Base-by-base conservation (phyloP, 306 rosid genomes). In the Quercus cerris region DNA sequence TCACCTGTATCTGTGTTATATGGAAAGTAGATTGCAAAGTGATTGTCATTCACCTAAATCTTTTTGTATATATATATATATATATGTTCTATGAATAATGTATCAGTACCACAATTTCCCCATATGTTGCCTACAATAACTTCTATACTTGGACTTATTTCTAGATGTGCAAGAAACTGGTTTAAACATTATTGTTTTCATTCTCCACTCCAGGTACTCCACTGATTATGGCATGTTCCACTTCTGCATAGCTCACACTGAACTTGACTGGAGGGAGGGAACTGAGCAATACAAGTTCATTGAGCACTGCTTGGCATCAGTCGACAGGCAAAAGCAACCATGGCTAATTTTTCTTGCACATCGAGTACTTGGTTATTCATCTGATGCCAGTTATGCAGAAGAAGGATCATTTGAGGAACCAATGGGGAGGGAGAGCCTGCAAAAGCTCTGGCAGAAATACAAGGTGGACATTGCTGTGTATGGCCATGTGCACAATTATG, bases 341-440 rank as follows among this genome's bases (percentile, higher is more conserved):
- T 95, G 99, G 99, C 83, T 95, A 44, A 86, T 95, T 83, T 95
- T 95, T 85, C 91, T 95, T 73, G 97, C 98, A 3, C 99, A 95
- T 79, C 91, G 99, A 55, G 99, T 95, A 58, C 86, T 95, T 31
- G 99, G 99, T 61, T 95, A 95, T 84, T 95, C 98, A 75, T 86
- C 99, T 64, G 89, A 81, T 0, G 83, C 57, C 46, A 90, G 85
- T 88, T 95, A 93, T 73, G 99, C 72, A 3, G 91, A 83, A 31
- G 97, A 95, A 83, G 99, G 98, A 69, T 93, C 98, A 4, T 93
- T 93, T 76, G 97, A 87, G 80, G 99, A 95, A 81, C 99, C 99
- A 81, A 95, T 95, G 99, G 99, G 99, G 49, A 85, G 97, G 81
- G 98, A 93, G 70, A 93, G 92, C 84, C 99, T 95, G 84, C 99